Evolutionary conservation across 345 rosid species (phyloP), one percentile per base, ranked within the genome.

Genomic region (Acer saccharum): DNA sequence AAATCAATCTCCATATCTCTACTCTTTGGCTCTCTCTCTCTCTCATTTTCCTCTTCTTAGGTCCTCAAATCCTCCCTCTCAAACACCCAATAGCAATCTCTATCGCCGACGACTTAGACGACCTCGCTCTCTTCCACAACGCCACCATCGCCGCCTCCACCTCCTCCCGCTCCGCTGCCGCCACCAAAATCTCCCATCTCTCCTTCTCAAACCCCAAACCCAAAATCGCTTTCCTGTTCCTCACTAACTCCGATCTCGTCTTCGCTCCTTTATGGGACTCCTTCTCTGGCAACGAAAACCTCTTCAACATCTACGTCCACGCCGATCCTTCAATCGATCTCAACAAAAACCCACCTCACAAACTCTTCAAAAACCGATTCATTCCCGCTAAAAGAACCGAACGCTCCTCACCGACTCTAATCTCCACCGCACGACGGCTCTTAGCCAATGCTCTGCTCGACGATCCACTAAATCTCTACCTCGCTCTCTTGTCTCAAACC

Each of bases 141-240:
- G 98, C 95, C 52, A 44, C 86, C 18, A 44, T 46, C 2, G 62
- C 84, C 0, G 52, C 86, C 52, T 64, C 84, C 21, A 57, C 84
- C 1, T 58, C 86, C 52, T 64, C 84, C 21, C 76, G 23, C 10
- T 43, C 46, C 29, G 68, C 78, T 25, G 32, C 74, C 81, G 21
- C 58, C 71, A 69, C 77, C 58, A 81, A 84, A 32, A 73, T 82
- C 70, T 81, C 91, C 48, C 90, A 62, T 48, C 52, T 88, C 11
- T 76, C 84, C 29, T 74, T 82, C 76, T 71, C 66, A 0, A 75
- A 79, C 52, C 88, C 94, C 21, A 81, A 76, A 7, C 95, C 97
- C 0, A 94, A 90, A 78, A 90, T 94, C 79, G 98, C 98, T 11
- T 94, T 94, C 78, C 97, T 94, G 72, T 94, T 94, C 89, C 92